Percentiles rank a stretch among this genome's conserved stretches.
phyloP scores from a whole-genome alignment of 805 yeast species.

The Martiniozyma abietophila region DNA sequence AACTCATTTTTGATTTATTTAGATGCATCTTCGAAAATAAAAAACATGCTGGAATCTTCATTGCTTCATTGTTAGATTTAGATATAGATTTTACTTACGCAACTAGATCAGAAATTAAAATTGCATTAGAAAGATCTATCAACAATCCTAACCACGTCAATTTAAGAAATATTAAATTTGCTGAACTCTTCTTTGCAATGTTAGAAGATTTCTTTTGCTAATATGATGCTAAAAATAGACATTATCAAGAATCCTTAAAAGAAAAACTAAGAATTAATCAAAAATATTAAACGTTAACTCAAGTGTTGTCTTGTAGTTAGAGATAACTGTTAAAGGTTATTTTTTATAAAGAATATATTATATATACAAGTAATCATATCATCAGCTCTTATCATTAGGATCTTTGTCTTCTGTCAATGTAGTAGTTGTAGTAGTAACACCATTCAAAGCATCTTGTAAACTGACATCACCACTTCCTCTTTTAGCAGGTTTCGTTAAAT shows the following conservation, averaged over 20 bases:
- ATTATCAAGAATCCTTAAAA: no score
- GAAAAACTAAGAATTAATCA: no score
- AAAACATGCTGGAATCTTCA: slow-evolving; percentile 4
- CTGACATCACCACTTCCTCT: slow-evolving; percentile 66
- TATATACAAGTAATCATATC: no score
- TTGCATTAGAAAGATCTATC: no score
- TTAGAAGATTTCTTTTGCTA: no score
- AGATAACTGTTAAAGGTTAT: no score
- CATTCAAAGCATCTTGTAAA: slow-evolving; percentile 49
- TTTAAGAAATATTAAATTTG: not conserved
- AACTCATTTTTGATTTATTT: slow-evolving; percentile 9
- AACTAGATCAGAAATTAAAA: no score
- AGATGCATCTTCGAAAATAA: slow-evolving; percentile 8
- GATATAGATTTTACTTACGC: slow-evolving; percentile 4
- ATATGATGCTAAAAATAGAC: no score
- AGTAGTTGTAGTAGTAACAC: slow-evolving; percentile 9
- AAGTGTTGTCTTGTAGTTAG: no score
- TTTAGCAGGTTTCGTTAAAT: slow-evolving; percentile 62
- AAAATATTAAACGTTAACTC: no score
- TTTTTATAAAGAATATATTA: no score
- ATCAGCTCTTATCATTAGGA: not conserved
- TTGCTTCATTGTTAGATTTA: slow-evolving; percentile 4
- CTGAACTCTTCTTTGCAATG: not conserved
- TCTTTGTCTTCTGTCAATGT: slow-evolving; percentile 14
- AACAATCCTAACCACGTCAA: no score